Conservation (phyloP, 352 stramenopile genomes). For the Phytophthora hibernalis region DNA sequence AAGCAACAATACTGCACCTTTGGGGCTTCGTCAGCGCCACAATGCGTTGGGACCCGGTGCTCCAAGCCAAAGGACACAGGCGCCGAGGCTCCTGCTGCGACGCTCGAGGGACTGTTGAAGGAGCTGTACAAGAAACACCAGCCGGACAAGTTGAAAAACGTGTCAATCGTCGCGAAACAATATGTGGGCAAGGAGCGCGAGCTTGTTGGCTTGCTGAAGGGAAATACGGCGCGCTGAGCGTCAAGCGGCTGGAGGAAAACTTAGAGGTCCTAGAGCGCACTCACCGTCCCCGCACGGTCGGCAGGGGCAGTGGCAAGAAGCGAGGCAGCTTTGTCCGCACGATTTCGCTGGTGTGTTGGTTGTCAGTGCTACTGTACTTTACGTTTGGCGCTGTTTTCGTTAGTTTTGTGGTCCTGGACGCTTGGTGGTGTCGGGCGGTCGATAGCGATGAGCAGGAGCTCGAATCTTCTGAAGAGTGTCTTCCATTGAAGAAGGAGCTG, state of each 20-base stretch:
- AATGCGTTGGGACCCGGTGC: conserved; percentile 13
- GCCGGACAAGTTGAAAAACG: conserved; percentile 77
- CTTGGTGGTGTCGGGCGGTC: conserved; percentile 38
- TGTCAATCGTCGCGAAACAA: conserved; percentile 55
- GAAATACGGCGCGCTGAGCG: conserved; percentile 79
- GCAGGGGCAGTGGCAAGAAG: conserved; percentile 26
- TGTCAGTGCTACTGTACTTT: conserved; percentile 37
- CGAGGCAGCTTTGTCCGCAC: conserved; percentile 39
- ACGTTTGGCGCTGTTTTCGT: conserved; percentile 41
- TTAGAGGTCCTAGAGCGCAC: conserved; percentile 47
- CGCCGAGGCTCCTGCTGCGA: conserved; percentile 33
- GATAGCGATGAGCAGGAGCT: conserved; percentile 28
- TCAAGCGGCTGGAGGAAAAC: conserved; percentile 76
- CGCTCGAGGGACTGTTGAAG: conserved; percentile 60
- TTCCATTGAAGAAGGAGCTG: conserved; percentile 38
- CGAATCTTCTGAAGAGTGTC: conserved; percentile 34
- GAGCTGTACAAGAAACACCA: conserved; percentile 84
- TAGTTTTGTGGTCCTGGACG: conserved; percentile 45
- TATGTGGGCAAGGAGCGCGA: conserved; percentile 76
- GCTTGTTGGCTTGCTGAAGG: conserved; percentile 62
- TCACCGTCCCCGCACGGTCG: conserved; percentile 6
- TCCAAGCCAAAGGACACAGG: conserved; percentile 10
- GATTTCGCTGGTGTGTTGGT: conserved; percentile 42
- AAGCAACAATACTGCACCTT: conserved; percentile 14
- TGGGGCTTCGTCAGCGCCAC: conserved; percentile 38